Evolutionary conservation across 1,139 yeast genomes (phyloP).

Genomic region (Pichia sorboxylosa): DNA sequence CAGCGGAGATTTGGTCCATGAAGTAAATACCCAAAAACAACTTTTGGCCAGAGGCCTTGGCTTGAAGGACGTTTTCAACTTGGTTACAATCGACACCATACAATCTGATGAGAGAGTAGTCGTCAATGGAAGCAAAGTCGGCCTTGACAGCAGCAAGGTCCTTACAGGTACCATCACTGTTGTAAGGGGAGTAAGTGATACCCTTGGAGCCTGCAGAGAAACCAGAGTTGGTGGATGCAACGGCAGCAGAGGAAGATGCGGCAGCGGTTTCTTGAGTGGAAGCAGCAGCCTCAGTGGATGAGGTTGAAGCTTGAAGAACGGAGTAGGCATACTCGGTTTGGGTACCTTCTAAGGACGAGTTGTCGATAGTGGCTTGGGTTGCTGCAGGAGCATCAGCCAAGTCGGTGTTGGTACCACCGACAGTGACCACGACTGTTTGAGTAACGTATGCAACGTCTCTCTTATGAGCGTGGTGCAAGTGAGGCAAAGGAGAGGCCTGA

Average conservation of each 20-base stretch:
- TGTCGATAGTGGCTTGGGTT: constrained; percentile 17
- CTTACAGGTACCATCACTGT: constrained; percentile 63
- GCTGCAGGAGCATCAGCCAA: constrained; percentile 22
- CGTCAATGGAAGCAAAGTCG: constrained; percentile 46
- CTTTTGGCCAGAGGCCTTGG: constrained; percentile 49
- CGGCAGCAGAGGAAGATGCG: constrained; percentile 14
- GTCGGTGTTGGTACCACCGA: constrained; percentile 22
- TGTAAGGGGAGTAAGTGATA: constrained; percentile 77
- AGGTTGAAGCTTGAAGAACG: constrained; percentile 16
- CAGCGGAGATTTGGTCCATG: constrained; percentile 41
- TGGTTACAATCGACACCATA: constrained; percentile 80
- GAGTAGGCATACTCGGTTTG: constrained; percentile 22
- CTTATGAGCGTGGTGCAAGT: constrained; percentile 33
- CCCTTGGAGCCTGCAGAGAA: constrained; percentile 39
- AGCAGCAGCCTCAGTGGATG: constrained; percentile 22
- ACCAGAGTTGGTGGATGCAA: neutral
- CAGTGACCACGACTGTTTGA: constrained; percentile 31
- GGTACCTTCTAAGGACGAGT: constrained; percentile 14
- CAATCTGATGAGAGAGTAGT: constrained; percentile 54
- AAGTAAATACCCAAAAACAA: constrained; percentile 61
- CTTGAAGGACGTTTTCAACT: constrained; percentile 56
- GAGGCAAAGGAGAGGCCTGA: constrained; percentile 28
- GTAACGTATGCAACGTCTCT: constrained; percentile 35
- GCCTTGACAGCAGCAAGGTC: constrained; percentile 42
- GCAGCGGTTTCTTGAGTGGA: constrained; percentile 19